Conservation (phyloP, 805 yeast species). For the Saccharomyces kudriavzevii region DNA sequence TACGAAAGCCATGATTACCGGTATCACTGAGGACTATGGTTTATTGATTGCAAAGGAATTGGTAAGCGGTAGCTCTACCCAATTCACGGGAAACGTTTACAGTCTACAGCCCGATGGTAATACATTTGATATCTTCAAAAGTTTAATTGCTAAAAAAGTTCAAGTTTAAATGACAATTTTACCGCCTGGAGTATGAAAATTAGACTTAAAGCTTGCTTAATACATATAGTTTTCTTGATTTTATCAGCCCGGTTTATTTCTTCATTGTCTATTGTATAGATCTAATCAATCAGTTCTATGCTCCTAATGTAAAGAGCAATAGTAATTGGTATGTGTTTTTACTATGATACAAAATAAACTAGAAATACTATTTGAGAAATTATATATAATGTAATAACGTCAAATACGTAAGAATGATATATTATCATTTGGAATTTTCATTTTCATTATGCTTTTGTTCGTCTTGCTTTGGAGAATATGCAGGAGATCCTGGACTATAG, state of each 20-base stretch:
- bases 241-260: not conserved
- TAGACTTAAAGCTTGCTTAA: not conserved
- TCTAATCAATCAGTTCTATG: not conserved
- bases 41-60: slow-evolving; percentile 68
- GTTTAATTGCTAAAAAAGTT: slow-evolving; percentile 61
- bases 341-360: not conserved
- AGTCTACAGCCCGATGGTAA: slow-evolving; percentile 95
- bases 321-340: not conserved
- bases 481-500: slow-evolving; percentile 69
- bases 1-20: slow-evolving; percentile 56
- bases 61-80: slow-evolving; percentile 33
- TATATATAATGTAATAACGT: slow-evolving; percentile 1
- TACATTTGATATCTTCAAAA: slow-evolving; percentile 90
- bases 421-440: slow-evolving; percentile 1
- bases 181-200: not conserved
- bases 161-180: not conserved
- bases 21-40: slow-evolving; percentile 82
- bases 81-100: slow-evolving; percentile 45
- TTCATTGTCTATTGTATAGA: not conserved
- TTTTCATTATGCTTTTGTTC: slow-evolving; percentile 15
- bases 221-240: not conserved
- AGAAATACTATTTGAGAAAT: not conserved
- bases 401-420: slow-evolving; percentile 2
- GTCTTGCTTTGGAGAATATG: slow-evolving; percentile 39
- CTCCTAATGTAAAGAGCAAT: not conserved